A percentile compares a stretch with the other conserved stretches of the same genome.
phyloP scores from a whole-genome alignment of 352 stramenopile genomes.

The Globisporangium lucens region DNA sequence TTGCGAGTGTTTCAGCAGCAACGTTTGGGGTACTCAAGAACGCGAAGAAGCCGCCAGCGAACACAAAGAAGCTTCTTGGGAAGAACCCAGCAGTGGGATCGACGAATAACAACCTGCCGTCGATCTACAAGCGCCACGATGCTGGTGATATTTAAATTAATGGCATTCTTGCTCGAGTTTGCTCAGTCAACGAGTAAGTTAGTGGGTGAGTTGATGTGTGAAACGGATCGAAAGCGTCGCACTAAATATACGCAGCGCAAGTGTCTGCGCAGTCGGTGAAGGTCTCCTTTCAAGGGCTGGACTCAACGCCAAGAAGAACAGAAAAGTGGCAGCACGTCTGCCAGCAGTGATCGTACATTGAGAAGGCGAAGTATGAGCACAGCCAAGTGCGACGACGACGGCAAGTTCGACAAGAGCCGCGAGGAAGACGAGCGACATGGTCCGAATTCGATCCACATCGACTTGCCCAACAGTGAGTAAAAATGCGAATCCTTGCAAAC shows the following conservation, averaged over 20 bases:
- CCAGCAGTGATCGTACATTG: neutral
- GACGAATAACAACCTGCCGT: conserved; percentile 18
- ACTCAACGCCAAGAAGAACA: neutral
- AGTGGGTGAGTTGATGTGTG: no score
- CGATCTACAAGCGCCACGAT: conserved; percentile 15
- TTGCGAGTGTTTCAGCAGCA: neutral
- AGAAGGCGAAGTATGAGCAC: conserved; percentile 1
- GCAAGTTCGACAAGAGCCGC: conserved; percentile 3
- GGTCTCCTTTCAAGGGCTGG: neutral
- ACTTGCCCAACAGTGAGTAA: conserved; percentile 27
- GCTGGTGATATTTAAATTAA: conserved; percentile 7
- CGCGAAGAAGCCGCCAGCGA: neutral
- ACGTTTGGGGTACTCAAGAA: neutral
- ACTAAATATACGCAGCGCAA: neutral
- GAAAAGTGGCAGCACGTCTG: neutral
- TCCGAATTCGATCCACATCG: conserved; percentile 31
- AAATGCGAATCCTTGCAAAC: neutral
- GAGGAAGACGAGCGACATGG: conserved; percentile 20
- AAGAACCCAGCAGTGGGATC: neutral
- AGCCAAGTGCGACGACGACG: conserved; percentile 6
- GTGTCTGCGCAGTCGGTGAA: neutral
- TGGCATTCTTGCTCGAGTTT: neutral
- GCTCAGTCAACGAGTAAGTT: no score
- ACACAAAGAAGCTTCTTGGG: conserved; percentile 1
- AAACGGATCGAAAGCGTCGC: conserved; percentile 5